These are phyloP conservation scores for Cladosporium sp. DNA, from an alignment of 2,329 filamentous ascomycete species.

Conservation along the genomic window DNA sequence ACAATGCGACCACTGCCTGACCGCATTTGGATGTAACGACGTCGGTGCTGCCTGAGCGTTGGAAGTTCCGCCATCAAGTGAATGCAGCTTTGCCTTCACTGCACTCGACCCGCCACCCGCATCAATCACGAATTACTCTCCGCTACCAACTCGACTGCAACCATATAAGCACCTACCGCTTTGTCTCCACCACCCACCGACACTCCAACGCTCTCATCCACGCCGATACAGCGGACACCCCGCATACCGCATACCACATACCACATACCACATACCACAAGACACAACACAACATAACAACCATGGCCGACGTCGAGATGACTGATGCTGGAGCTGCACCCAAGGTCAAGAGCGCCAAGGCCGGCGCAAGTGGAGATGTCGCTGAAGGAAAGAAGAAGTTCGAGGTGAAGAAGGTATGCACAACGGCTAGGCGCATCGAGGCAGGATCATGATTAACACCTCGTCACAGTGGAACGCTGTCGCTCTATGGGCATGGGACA, in stretches of 20 bases:
- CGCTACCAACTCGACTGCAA: no score
- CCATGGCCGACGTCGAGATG: constrained; percentile 97
- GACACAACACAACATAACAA: constrained; percentile 21
- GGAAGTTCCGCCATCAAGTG: not conserved
- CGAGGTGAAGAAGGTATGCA: constrained; percentile 90
- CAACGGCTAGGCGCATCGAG: not conserved
- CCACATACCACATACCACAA: constrained; percentile 16
- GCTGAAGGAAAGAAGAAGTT: constrained; percentile 85
- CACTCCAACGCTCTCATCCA: not conserved
- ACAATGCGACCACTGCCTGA: not conserved
- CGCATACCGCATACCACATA: constrained; percentile 16
- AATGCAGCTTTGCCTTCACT: not conserved
- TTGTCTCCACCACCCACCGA: not conserved
- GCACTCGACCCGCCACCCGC: not conserved
- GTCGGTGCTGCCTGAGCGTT: not conserved
- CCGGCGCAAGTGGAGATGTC: constrained; percentile 47
- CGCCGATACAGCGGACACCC: constrained; percentile 15
- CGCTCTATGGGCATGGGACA: constrained; percentile 98
- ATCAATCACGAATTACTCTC: not conserved
- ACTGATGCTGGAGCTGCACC: constrained; percentile 64
- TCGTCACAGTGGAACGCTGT: constrained; percentile 86
- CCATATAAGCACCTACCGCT: no score
- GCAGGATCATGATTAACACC: constrained; percentile 8
- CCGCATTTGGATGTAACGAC: not conserved
- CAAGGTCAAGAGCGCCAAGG: constrained; percentile 50